Base-by-base conservation (phyloP, 495 filamentous ascomycete genomes). In the Staphylotrichum longicolle region DNA sequence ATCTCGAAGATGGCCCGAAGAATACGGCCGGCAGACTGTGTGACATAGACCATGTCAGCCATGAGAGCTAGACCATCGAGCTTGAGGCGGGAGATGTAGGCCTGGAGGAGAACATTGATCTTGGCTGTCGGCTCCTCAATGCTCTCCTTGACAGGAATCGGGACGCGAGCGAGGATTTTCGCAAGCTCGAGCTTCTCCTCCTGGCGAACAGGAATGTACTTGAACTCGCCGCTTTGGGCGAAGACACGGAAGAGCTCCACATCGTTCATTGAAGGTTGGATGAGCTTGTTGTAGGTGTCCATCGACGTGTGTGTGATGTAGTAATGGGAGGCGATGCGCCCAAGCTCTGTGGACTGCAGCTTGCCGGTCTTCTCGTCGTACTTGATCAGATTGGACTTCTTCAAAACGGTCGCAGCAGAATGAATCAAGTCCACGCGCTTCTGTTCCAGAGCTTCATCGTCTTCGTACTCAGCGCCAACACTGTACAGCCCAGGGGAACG, bases 231-330 rank as follows among this genome's bases (percentile, higher is more conserved):
- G 68, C 94, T 98, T 14, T 98, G 83, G 14, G 94, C 89, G 69
- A 99, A 99, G n/a, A 98, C 86, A 9, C 94, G 86, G 86, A 99
- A 99, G 32, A 99, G 79, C 70, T 99, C 94, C 59, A 98, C 93
- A 15, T 88, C 88, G 15, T 88, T 89, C 62, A 98, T 90, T 12
- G 88, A 89, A 14, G 94, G 93, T 72, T 96, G 93, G 37, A 99
- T 90, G 63, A 98, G 89, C 67, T 89, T 90, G 70, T 96, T 94
- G 78, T 98, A 99, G 14, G 89, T 96, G 27, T 91, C 77, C 93
- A 99, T 99, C 10, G 95, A 98, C 54, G 83, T 91, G 71, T 97
- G 86, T 4, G 91, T 91, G 66, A 99, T 97, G 77, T 99, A 99
- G 77, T 99, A 99, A 71, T 99, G 94, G 1, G 92, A 96, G 2